Evolutionary conservation across 441 rosid genomes (phyloP).

Genomic region (Cnidoscolus chayamansa): DNA sequence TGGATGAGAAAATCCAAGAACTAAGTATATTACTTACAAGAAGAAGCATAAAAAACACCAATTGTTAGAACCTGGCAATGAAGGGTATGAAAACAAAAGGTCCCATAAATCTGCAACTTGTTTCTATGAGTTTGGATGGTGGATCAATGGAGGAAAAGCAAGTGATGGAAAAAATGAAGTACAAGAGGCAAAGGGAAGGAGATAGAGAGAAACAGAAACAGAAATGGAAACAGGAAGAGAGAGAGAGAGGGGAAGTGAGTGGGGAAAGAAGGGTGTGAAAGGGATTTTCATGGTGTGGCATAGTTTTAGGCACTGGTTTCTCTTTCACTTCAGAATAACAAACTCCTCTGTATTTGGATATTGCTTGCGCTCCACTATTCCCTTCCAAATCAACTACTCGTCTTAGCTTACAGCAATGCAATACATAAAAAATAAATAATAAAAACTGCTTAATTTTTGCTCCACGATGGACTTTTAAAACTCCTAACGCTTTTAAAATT

Average conservation of each 20-base stretch:
- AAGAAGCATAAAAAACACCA: not conserved
- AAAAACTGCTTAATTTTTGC: too few relatives aligned
- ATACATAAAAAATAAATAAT: too few relatives aligned
- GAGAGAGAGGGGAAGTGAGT: conserved; percentile 8
- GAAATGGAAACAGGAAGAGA: not conserved
- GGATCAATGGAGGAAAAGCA: not conserved
- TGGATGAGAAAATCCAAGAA: too few relatives aligned
- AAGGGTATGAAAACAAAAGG: not conserved
- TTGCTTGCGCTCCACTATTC: too few relatives aligned
- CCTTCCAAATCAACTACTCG: too few relatives aligned
- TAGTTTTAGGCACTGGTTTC: conserved; percentile 31
- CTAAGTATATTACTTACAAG: not conserved
- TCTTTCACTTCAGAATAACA: conserved; percentile 8
- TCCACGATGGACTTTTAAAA: too few relatives aligned
- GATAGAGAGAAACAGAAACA: not conserved
- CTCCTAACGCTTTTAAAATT: too few relatives aligned
- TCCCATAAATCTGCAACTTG: not conserved
- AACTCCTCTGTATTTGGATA: not conserved
- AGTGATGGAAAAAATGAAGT: not conserved
- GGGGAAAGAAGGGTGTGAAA: not conserved
- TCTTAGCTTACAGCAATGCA: too few relatives aligned
- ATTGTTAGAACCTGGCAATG: too few relatives aligned
- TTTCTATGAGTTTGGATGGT: not conserved
- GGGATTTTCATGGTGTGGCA: conserved; percentile 26
- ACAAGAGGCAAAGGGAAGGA: not conserved